A percentile compares a stretch with the other conserved stretches of the same genome.
These are phyloP conservation scores for Sphagnum contortum DNA, from an alignment of 225 moss, liverwort and hornwort species.

Conservation along the genomic window DNA sequence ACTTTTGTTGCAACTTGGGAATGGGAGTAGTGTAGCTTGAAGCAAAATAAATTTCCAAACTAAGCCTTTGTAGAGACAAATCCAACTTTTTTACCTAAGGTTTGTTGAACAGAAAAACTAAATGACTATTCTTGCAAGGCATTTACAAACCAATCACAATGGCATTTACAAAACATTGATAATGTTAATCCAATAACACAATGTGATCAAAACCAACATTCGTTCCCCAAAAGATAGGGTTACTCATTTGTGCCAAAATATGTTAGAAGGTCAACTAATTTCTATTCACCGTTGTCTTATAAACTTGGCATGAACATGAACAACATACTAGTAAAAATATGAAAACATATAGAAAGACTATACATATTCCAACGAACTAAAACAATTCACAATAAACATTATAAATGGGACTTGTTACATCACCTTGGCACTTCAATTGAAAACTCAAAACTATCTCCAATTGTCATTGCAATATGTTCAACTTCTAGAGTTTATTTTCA, in stretches of 20 bases:
- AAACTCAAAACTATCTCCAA: constrained; percentile 21
- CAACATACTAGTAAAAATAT: too few relatives aligned
- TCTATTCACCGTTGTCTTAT: constrained; percentile 79
- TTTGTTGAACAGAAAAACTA: too few relatives aligned
- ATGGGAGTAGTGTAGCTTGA: too few relatives aligned
- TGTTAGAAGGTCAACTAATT: constrained; percentile 89
- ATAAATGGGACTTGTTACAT: constrained; percentile 14
- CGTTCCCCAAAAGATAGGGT: constrained; percentile 91
- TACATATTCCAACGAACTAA: not conserved
- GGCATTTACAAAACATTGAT: too few relatives aligned
- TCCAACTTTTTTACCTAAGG: too few relatives aligned
- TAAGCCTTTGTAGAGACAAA: too few relatives aligned
- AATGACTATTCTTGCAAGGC: too few relatives aligned
- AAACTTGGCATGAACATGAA: constrained; percentile 12
- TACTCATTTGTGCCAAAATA: constrained; percentile 74
- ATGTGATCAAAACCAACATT: constrained; percentile 27
- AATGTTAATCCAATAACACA: too few relatives aligned
- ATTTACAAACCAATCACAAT: too few relatives aligned
- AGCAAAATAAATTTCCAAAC: too few relatives aligned
- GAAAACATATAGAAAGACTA: not conserved
- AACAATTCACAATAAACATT: too few relatives aligned
- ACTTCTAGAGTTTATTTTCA: constrained; percentile 71
- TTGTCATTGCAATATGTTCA: constrained; percentile 29
- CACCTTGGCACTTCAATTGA: constrained; percentile 29
- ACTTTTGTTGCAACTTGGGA: too few relatives aligned